These are phyloP conservation scores for Diaporthe nobilis DNA, from an alignment of 2,329 filamentous ascomycete genomes.

Conservation along the genomic window DNA sequence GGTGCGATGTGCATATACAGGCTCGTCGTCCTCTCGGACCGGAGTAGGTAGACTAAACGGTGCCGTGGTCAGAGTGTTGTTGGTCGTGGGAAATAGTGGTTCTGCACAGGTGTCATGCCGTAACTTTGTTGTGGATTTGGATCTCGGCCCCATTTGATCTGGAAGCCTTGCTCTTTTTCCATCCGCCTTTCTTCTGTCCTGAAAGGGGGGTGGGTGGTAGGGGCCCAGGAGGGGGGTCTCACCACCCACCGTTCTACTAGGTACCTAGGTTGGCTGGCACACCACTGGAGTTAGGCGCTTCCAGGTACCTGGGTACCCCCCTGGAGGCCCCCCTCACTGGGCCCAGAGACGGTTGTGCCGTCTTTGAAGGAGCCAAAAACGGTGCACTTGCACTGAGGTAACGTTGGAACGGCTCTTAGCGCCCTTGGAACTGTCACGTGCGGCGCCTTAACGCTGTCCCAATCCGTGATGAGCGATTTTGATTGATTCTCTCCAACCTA, in stretches of 20 bases:
- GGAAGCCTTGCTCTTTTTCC: constrained; percentile 30
- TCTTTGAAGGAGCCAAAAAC: constrained; percentile 11
- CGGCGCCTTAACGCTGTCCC: constrained; percentile 12
- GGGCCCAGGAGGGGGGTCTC: not conserved
- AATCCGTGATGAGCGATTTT: constrained; percentile 17
- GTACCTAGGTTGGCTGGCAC: no score
- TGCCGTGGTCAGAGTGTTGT: not conserved
- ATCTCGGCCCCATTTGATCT: constrained; percentile 24
- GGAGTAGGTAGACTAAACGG: not conserved
- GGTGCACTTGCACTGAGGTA: constrained; percentile 14
- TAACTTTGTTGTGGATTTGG: constrained; percentile 19
- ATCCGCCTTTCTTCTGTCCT: constrained; percentile 20
- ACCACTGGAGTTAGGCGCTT: not conserved
- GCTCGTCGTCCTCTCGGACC: not conserved
- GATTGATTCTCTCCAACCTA: constrained; percentile 9
- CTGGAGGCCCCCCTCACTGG: constrained; percentile 9
- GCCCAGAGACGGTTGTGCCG: not conserved
- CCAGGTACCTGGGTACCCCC: not conserved
- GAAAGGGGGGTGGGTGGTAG: constrained; percentile 16
- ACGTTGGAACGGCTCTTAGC: constrained; percentile 26
- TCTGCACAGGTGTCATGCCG: not conserved
- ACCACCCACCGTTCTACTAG: not conserved
- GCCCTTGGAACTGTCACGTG: constrained; percentile 21
- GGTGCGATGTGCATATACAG: not conserved
- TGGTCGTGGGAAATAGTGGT: not conserved